Conservation (phyloP, 345 rosid genomes). For the Cardamine chenopodiifolia region DNA sequence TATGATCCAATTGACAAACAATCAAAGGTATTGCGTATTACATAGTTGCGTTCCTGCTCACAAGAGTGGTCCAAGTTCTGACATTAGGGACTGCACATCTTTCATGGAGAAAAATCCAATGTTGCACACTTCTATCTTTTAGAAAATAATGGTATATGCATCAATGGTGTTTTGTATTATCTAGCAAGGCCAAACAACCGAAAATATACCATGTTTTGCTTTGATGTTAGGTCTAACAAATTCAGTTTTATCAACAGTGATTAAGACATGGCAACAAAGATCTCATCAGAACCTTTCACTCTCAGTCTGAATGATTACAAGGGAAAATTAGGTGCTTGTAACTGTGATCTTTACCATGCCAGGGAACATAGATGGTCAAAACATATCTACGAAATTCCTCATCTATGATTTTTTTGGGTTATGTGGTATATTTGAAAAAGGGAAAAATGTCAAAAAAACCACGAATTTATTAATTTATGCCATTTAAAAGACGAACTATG, state of each 20-base stretch:
- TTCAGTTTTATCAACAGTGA: background rate
- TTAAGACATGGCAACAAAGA: background rate
- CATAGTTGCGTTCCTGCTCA: background rate
- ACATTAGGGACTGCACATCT: background rate
- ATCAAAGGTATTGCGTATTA: constrained; percentile 1
- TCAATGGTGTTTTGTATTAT: background rate
- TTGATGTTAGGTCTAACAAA: background rate
- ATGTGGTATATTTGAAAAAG: no score
- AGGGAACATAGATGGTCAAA: background rate
- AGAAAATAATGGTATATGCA: background rate
- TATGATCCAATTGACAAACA: constrained; percentile 1
- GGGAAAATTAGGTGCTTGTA: background rate
- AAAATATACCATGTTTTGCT: background rate
- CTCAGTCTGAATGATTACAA: background rate
- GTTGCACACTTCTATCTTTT: background rate
- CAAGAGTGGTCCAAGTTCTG: background rate
- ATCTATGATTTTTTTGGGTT: no score
- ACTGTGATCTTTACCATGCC: background rate
- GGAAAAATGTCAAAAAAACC: no score
- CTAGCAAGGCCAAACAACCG: background rate
- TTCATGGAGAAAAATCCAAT: background rate
- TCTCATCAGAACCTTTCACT: background rate
- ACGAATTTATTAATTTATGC: no score
- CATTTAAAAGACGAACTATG: no score
- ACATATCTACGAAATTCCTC: background rate